Conservation (phyloP, 345 rosid species). For the Eucalyptus guilfoylei region DNA sequence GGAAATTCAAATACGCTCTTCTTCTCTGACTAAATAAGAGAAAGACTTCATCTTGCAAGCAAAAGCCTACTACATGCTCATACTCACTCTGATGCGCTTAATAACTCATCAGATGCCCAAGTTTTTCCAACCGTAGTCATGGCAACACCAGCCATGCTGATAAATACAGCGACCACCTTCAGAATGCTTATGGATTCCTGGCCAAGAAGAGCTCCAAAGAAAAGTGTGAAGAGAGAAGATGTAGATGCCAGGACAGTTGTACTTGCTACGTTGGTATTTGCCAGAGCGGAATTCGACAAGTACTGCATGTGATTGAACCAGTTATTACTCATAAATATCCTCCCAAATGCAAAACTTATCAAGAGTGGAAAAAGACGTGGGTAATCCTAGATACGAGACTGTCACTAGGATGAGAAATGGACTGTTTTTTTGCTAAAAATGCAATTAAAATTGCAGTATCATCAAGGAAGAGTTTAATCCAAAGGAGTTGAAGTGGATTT, state of each 20-base stretch:
- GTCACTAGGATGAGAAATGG: background rate
- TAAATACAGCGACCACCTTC: slow-evolving; percentile 48
- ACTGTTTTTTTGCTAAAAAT: background rate
- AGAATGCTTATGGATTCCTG: slow-evolving; percentile 34
- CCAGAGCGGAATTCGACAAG: slow-evolving; percentile 43
- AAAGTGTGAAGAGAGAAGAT: slow-evolving; percentile 56
- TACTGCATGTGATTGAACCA: slow-evolving; percentile 24
- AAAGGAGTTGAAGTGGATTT: background rate
- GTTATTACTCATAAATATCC: background rate
- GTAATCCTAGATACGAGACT: background rate
- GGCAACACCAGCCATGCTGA: slow-evolving; percentile 65
- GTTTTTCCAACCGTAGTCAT: slow-evolving; percentile 58
- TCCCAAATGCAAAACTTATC: background rate
- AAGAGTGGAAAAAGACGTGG: background rate
- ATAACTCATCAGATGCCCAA: slow-evolving; percentile 41
- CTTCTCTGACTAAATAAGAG: background rate
- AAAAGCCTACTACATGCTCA: background rate
- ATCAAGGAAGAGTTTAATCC: background rate
- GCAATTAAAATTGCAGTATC: background rate
- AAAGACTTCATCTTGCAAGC: background rate
- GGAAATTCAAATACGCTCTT: background rate
- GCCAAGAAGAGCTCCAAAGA: slow-evolving; percentile 50
- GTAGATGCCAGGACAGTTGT: slow-evolving; percentile 61
- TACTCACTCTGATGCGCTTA: slow-evolving; percentile 34
- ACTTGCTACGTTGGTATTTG: slow-evolving; percentile 62